Evolutionary conservation across 495 filamentous ascomycete species (phyloP).

Genomic region (Elaphomyces granulatus): DNA sequence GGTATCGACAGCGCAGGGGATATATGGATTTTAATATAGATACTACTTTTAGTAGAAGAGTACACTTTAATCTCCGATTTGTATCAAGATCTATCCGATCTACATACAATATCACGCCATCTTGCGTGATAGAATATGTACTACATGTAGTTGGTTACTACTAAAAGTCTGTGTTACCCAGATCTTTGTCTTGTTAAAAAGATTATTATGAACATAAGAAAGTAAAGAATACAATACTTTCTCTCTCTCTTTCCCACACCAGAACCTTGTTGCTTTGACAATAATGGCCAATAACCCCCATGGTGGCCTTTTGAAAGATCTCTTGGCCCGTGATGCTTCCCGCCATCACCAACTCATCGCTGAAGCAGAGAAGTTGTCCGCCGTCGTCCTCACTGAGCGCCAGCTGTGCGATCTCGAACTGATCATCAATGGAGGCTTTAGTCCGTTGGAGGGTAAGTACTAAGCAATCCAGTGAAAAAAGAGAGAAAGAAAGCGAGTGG

Average conservation of each 20-base stretch:
- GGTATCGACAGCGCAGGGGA: no score
- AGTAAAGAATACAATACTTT: no score
- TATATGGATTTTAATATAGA: no score
- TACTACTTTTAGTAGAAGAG: no score
- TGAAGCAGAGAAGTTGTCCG: constrained; percentile 78
- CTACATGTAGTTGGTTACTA: no score
- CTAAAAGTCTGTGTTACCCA: no score
- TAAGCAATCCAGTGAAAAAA: constrained; percentile 1
- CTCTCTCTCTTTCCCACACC: background rate
- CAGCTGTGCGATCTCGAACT: constrained; percentile 96
- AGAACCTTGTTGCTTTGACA: background rate
- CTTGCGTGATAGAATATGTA: no score
- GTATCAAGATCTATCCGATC: no score
- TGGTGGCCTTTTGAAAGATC: constrained; percentile 93
- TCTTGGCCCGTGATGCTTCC: constrained; percentile 76
- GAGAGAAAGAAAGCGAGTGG: constrained; percentile 5
- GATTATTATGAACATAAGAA: no score
- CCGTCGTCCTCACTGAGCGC: constrained; percentile 74
- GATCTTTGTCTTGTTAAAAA: no score
- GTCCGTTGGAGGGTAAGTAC: constrained; percentile 79
- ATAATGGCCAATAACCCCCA: constrained; percentile 75
- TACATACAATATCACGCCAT: no score
- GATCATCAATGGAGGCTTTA: constrained; percentile 93
- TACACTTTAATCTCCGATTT: no score
- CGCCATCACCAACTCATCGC: constrained; percentile 58